These are phyloP conservation scores for Nemania sp. DNA, from an alignment of 2,329 filamentous ascomycete species.

Conservation along the genomic window DNA sequence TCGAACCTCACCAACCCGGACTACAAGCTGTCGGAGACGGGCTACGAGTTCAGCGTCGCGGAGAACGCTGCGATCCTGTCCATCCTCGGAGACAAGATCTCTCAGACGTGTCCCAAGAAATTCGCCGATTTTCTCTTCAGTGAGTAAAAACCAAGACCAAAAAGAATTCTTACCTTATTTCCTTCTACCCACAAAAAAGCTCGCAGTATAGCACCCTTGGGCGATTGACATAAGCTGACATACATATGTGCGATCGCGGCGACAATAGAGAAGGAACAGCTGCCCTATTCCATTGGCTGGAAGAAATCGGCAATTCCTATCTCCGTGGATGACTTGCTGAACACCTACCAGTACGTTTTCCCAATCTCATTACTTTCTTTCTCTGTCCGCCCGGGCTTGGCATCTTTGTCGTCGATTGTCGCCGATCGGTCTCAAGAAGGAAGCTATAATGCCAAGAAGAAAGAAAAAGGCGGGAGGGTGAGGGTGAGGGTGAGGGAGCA, in stretches of 20 bases:
- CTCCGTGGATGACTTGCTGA: constrained; percentile 9
- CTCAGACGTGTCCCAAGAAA: constrained; percentile 45
- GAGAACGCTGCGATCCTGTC: constrained; percentile 54
- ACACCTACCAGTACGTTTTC: neutral
- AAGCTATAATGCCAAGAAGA: no score
- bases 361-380: no score
- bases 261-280: constrained; percentile 45
- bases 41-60: constrained; percentile 51
- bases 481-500: no score
- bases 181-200: no score
- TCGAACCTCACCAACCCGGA: constrained; percentile 53
- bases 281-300: constrained; percentile 50
- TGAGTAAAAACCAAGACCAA: no score
- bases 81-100: constrained; percentile 50
- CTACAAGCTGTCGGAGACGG: constrained; percentile 49
- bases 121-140: constrained; percentile 42
- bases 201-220: no score
- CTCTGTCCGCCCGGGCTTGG: no score
- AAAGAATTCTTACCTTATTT: neutral
- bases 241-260: neutral
- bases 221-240: neutral
- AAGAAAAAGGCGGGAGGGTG: no score
- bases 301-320: constrained; percentile 27
- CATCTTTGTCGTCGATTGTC: no score
- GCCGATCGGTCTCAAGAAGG: no score